phyloP scores from a whole-genome alignment of 2,329 filamentous ascomycete species.

The Claviceps cyperi region DNA sequence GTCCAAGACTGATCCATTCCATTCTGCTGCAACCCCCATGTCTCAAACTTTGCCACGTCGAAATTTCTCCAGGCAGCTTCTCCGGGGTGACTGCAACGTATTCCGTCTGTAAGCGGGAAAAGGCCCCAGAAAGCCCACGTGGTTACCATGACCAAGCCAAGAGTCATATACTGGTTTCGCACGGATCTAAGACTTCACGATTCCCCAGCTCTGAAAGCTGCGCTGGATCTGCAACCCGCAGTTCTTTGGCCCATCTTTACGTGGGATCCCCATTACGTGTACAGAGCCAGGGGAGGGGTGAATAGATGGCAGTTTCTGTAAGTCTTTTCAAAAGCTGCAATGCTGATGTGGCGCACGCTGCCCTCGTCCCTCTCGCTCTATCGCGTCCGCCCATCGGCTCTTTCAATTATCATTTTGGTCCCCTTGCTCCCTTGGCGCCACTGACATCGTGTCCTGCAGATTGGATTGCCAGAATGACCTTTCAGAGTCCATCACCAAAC shows the following conservation, averaged over 20 bases:
- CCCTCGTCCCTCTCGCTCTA: not conserved
- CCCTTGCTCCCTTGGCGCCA: not conserved
- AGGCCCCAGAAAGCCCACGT: not conserved
- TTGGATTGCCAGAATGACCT: conserved; percentile 62
- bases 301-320: conserved; percentile 64
- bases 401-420: not conserved
- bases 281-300: conserved; percentile 50
- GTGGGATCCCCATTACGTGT: conserved; percentile 72
- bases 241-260: conserved; percentile 64
- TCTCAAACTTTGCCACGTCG: not conserved
- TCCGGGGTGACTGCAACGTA: not conserved
- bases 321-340: conserved; percentile 8
- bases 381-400: no score
- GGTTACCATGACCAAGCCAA: conserved; percentile 16
- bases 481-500: conserved; percentile 47
- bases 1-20: not conserved
- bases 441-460: conserved; percentile 18
- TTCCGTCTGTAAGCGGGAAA: not conserved
- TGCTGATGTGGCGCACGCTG: not conserved
- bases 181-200: conserved; percentile 68
- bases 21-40: not conserved
- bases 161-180: conserved; percentile 64
- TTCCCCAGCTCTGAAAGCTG: conserved; percentile 58
- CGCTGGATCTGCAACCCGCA: conserved; percentile 52
- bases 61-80: no score